Percentiles rank a stretch among this genome's conserved stretches.
Conservation (phyloP, 2,329 filamentous ascomycete genomes). For the Metarhizium brunneum region DNA sequence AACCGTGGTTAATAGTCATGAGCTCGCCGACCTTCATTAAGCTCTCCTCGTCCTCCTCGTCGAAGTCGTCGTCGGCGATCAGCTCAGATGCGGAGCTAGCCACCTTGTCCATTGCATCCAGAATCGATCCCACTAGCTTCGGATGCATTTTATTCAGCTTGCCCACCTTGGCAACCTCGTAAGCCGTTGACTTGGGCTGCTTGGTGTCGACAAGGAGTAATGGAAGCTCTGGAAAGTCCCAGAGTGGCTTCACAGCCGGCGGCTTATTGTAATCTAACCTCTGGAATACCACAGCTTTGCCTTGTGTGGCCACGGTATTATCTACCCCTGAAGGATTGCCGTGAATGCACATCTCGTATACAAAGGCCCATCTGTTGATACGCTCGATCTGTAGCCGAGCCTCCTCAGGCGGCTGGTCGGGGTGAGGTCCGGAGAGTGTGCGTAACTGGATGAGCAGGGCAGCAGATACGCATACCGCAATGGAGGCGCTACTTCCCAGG, state of each 20-base stretch:
- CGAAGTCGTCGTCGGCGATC: conserved; percentile 55
- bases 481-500: conserved; percentile 87
- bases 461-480: conserved; percentile 78
- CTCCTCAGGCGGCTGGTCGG: conserved; percentile 80
- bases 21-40: conserved; percentile 75
- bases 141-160: conserved; percentile 64
- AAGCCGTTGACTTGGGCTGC: conserved; percentile 75
- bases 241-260: conserved; percentile 65
- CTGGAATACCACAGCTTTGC: conserved; percentile 89
- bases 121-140: conserved; percentile 66
- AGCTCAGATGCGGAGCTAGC: conserved; percentile 45
- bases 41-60: conserved; percentile 51
- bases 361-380: conserved; percentile 97
- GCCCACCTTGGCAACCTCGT: conserved; percentile 80
- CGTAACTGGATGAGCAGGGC: conserved; percentile 83
- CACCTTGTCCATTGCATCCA: conserved; percentile 77
- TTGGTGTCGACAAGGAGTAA: conserved; percentile 83
- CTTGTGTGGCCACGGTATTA: conserved; percentile 89
- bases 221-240: conserved; percentile 85
- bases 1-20: conserved; percentile 87
- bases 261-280: conserved; percentile 69
- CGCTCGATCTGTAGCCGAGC: conserved; percentile 85
- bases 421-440: conserved; percentile 80
- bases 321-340: conserved; percentile 95
- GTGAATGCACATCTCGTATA: conserved; percentile 94